Evolutionary conservation across 805 yeast species (phyloP), one percentile per base, ranked within the genome.

Genomic region (Aciculoconidium aculeatum): DNA sequence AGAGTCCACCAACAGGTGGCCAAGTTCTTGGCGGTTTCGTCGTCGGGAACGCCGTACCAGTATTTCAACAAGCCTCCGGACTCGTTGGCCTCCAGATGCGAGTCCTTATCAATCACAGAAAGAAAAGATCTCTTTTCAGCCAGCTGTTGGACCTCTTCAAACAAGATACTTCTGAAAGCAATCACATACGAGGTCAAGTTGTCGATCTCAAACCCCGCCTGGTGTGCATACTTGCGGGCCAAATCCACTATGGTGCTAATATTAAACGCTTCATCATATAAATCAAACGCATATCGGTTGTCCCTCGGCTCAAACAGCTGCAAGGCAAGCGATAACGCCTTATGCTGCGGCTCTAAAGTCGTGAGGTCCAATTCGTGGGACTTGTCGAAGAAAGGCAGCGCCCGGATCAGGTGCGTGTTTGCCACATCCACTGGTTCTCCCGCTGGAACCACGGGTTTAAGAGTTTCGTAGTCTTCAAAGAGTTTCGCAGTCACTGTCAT

Each of bases 1-100:
- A 36, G 34, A 13, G 42, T 37, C 67, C 67, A 61, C 51, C 61
- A 48, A 33, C 67, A 61, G 3, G 67, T 61, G 2, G 67, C 67
- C 23, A 61, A 40, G 34, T 61, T 61, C 30, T 49, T 44, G 1
- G 58, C 65, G 6, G 35, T 30, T 9, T 25, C 39, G 15, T 44
- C 47, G 32, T 60, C 53, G 2, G 67, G 65, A 5, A 47, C 39
- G 0, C 67, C 67, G 35, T 45, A 60, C 63, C 65, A 60, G 40
- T 61, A 60, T 34, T 60, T 60, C 30, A 60, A 39, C 6, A 60
- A 44, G 0, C 66, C 66, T 1, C 66, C 66, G 5, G 58, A 45
- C 8, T 17, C 27, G 37, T 49, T 60, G 11, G 66, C 66, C 31
- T 59, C 66, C 11, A 27, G 30, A 31, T 60, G 66, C 3, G 63